Evolutionary conservation across 306 rosid genomes (phyloP).

Genomic region (Elaeagnus macrophylla): DNA sequence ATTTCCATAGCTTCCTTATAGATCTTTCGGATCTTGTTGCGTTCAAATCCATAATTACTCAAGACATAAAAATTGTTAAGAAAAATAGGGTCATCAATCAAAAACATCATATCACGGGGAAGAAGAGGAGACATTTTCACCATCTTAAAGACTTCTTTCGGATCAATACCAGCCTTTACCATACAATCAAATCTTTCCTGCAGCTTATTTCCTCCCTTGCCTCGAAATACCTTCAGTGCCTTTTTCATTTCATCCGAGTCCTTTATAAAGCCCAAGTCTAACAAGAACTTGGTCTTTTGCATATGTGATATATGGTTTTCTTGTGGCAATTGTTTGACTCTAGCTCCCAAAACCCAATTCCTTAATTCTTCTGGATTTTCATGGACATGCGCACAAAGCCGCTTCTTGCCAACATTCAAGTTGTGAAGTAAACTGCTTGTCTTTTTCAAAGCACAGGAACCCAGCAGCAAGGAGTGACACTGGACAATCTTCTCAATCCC

Average conservation of each 20-base stretch:
- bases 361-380: conserved; percentile 52
- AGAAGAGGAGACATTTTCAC: conserved; percentile 43
- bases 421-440: conserved; percentile 34
- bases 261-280: conserved; percentile 46
- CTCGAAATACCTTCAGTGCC: conserved; percentile 43
- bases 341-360: conserved; percentile 52
- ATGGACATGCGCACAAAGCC: conserved; percentile 33
- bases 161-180: conserved; percentile 56
- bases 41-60: conserved; percentile 51
- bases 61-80: conserved; percentile 48
- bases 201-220: conserved; percentile 69
- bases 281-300: conserved; percentile 47
- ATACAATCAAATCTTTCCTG: conserved; percentile 68
- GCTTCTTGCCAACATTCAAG: conserved; percentile 62
- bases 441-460: conserved; percentile 46
- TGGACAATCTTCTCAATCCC: conserved; percentile 48
- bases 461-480: conserved; percentile 42
- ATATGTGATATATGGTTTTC: conserved; percentile 15
- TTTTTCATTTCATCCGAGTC: conserved; percentile 36
- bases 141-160: conserved; percentile 41
- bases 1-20: conserved; percentile 37
- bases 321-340: conserved; percentile 29
- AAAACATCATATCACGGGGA: conserved; percentile 49
- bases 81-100: conserved; percentile 43
- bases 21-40: conserved; percentile 46